Base-by-base conservation (phyloP, 345 rosid genomes). In the Fremontodendron californicum region DNA sequence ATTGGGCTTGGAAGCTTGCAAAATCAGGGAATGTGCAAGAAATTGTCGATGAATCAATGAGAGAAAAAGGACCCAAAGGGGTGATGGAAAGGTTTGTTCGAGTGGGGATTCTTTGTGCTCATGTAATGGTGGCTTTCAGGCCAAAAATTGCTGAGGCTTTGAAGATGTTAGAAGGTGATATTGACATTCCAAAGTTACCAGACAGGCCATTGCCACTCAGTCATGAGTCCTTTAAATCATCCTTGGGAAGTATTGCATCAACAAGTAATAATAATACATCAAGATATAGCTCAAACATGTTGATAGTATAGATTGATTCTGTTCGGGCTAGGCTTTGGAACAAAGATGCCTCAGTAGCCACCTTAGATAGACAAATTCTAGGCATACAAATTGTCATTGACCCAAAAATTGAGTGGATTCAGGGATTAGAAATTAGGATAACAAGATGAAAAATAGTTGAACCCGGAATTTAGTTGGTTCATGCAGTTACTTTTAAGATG, bases 21-120 rank as follows among this genome's bases (percentile, higher is more conserved):
- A 87, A 85, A 69, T 77, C 85, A 0, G 89, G 90, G 8, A 84
- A 87, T 18, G 61, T 82, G 9, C 81, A 81, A 4, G 76, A 80
- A 42, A 74, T 81, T 6, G 75, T 87, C 8, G 92, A 90, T 7
- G 87, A 82, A 69, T 71, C 79, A 0, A 83, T 90, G 31, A 78
- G 85, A 54, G 88, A 77, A n/a, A 75, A 78, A 39, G 89, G 89
- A 19, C 87, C 91, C 0, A 87, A 73, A 73, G 85, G 84, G 57
- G 77, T 90, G 6, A 88, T 90, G 92, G 87, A 86, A 68, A 90
- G 94, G 76, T 90, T 86, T 76, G 90, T 88, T 6, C 87, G 39
- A 23, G 94, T 88, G 21, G 92, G 92, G 64, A 82, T 90, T 49
- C 89, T 90, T 18, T 86, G 94, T 81, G 92, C 90, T 65, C 94